Evolutionary conservation across 2,329 filamentous ascomycete species (phyloP).

Genomic region (Aspergillus versicolor): DNA sequence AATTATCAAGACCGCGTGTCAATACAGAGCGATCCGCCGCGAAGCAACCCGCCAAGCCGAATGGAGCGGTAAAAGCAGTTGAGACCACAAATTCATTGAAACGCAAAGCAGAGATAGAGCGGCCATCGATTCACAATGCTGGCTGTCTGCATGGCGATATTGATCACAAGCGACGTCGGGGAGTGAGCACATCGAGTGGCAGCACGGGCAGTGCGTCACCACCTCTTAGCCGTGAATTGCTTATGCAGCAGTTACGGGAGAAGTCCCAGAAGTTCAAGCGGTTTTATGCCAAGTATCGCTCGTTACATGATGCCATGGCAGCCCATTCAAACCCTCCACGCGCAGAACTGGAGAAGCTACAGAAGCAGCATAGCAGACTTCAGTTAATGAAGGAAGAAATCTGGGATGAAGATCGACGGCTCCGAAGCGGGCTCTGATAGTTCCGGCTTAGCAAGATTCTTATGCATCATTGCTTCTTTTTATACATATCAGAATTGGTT

Average conservation of each 20-base stretch:
- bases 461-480: constrained; percentile 9
- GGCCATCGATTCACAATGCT: constrained; percentile 20
- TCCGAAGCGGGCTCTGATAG: constrained; percentile 27
- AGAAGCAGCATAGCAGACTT: constrained; percentile 54
- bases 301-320: constrained; percentile 52
- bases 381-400: constrained; percentile 61
- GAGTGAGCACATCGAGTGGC: constrained; percentile 40
- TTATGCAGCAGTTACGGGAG: constrained; percentile 39
- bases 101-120: constrained; percentile 41
- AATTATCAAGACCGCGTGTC: constrained; percentile 32
- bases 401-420: constrained; percentile 43
- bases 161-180: constrained; percentile 43
- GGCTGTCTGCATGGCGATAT: constrained; percentile 37
- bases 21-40: constrained; percentile 17
- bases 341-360: constrained; percentile 53
- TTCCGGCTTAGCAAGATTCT: constrained; percentile 9
- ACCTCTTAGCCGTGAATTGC: constrained; percentile 35
- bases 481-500: constrained; percentile 3
- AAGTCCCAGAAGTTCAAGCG: constrained; percentile 53
- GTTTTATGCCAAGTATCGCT: constrained; percentile 58
- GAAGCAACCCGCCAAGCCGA: constrained; percentile 26
- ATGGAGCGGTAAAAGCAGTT: constrained; percentile 28
- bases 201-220: constrained; percentile 44
- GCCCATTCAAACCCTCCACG: constrained; percentile 44
- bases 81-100: constrained; percentile 36